A percentile compares a stretch with the other conserved stretches of the same genome.
Conservation (phyloP, 1,139 yeast species). For the Scheffersomyces illinoinensis region DNA sequence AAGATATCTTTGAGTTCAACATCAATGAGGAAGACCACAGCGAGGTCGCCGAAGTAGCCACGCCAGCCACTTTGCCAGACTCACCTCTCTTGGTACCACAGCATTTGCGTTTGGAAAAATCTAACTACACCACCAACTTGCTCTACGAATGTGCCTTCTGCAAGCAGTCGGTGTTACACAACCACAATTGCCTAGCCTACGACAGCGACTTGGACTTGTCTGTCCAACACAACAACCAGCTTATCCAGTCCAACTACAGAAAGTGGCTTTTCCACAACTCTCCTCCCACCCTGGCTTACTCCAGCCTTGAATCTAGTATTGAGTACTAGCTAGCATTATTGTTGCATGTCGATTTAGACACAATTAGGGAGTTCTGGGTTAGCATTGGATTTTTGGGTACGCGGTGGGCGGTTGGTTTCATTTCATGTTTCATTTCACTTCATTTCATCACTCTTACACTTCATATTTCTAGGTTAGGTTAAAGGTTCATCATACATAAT, state of each 20-base stretch:
- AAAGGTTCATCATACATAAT: background rate
- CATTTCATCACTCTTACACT: background rate
- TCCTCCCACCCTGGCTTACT: background rate
- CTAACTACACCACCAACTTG: constrained; percentile 9
- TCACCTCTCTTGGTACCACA: constrained; percentile 3
- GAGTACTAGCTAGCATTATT: background rate
- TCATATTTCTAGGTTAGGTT: background rate
- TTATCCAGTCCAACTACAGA: constrained; percentile 21
- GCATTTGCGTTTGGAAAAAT: constrained; percentile 3
- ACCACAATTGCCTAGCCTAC: constrained; percentile 9
- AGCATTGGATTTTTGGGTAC: background rate
- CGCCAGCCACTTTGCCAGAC: background rate
- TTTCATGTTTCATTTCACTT: background rate
- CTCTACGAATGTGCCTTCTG: constrained; percentile 23
- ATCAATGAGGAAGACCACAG: constrained; percentile 10
- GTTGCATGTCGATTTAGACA: background rate
- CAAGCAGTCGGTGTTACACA: constrained; percentile 10
- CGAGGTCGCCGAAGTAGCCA: constrained; percentile 7
- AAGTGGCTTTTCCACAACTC: constrained; percentile 15
- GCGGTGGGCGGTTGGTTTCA: background rate
- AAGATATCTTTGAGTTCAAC: constrained; percentile 19
- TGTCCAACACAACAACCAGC: constrained; percentile 13
- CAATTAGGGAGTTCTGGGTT: background rate
- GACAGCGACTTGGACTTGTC: constrained; percentile 12
- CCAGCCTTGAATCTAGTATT: background rate